Conservation (phyloP, 179 eudicot species). For the Vitellaria paradoxa region DNA sequence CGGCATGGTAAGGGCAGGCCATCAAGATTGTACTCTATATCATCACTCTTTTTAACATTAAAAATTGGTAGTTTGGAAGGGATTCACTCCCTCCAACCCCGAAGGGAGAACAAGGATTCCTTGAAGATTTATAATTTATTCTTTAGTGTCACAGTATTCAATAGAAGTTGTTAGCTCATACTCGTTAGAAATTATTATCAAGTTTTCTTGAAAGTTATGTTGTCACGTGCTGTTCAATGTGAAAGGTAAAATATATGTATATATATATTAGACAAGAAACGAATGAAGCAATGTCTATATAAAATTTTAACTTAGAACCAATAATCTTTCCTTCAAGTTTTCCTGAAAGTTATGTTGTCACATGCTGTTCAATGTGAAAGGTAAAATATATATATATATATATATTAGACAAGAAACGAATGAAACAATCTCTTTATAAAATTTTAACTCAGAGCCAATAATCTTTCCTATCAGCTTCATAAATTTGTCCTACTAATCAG, state of each 20-base stretch:
- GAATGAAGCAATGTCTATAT: not conserved
- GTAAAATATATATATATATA: no score
- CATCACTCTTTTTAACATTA: not conserved
- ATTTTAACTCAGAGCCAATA: not conserved
- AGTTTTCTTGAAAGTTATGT: not conserved
- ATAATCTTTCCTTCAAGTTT: no score
- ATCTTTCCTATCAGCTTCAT: not conserved
- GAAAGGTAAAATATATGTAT: no score
- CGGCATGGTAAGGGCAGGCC: slow-evolving; percentile 79
- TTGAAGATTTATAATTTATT: not conserved
- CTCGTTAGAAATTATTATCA: no score
- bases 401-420: not conserved
- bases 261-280: not conserved
- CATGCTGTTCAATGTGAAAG: not conserved
- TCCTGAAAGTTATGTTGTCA: not conserved
- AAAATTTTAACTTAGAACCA: not conserved
- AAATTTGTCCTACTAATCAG: not conserved
- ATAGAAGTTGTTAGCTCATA: no score
- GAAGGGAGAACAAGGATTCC: not conserved
- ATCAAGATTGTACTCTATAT: not conserved
- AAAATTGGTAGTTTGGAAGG: no score
- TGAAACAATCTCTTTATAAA: not conserved
- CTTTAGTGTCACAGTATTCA: not conserved
- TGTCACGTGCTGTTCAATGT: not conserved
- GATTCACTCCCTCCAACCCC: not conserved